These are phyloP conservation scores for Rosellinia necatrix DNA, from an alignment of 2,329 filamentous ascomycete genomes.

Conservation along the genomic window DNA sequence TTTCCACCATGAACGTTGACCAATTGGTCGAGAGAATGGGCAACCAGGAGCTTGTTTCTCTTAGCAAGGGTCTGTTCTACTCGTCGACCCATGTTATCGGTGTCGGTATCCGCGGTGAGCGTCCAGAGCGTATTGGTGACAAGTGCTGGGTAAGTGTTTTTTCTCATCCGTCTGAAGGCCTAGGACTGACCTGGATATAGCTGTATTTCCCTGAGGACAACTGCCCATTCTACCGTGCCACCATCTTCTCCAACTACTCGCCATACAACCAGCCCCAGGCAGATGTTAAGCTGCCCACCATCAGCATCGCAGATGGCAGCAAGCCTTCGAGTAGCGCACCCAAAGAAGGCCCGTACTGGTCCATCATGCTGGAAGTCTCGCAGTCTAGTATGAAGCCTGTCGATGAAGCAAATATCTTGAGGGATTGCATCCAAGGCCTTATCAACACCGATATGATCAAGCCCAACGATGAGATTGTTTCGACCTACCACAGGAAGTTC, in stretches of 20 bases:
- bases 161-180: not conserved
- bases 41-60: constrained; percentile 78
- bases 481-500: constrained; percentile 96
- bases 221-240: constrained; percentile 98
- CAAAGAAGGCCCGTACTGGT: constrained; percentile 96
- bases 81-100: constrained; percentile 97
- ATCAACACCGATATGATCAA: constrained; percentile 98
- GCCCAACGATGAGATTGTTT: constrained; percentile 90
- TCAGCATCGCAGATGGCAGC: constrained; percentile 83
- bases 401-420: constrained; percentile 80
- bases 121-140: constrained; percentile 95
- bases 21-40: constrained; percentile 84
- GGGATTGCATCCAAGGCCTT: constrained; percentile 92
- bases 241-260: constrained; percentile 99
- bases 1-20: constrained; percentile 97
- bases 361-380: constrained; percentile 98
- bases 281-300: constrained; percentile 82
- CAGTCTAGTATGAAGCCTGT: constrained; percentile 96
- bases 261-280: constrained; percentile 93
- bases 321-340: constrained; percentile 74
- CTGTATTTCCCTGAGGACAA: constrained; percentile 99
- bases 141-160: constrained; percentile 84
- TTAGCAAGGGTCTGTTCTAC: constrained; percentile 94
- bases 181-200: constrained; percentile 44
- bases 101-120: constrained; percentile 87